Evolutionary conservation across 2,329 filamentous ascomycete species (phyloP), one percentile per base, ranked within the genome.

Genomic region (Cordyceps cateniannulata): DNA sequence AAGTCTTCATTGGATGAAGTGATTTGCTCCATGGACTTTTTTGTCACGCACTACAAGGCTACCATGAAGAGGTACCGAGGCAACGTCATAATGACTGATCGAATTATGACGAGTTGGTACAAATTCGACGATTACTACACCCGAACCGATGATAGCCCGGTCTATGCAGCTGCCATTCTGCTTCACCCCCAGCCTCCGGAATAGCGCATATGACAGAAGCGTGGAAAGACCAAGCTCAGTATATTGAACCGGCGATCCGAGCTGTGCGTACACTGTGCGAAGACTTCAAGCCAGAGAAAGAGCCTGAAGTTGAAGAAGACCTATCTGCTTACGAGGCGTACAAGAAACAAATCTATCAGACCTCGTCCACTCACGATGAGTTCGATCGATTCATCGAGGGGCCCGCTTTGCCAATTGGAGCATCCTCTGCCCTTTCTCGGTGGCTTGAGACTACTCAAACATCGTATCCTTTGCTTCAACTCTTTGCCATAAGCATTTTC

Each of bases 371-470:
- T 25, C 40, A 24, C 25, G 44, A 58, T 58, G 55, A 49, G 7
- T 58, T 49, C 20, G 12, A 18, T 35, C 25, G 27, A 40, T 58
- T 58, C 32, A 40, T 27, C 7, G 8, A 58, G 27, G 40, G 52
- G 24, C 38, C 18, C n/a, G 25, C 44, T 47, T 47, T 47, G 22
- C 44, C 22, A 55, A 55, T 29, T 20, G 25, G 25, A 27, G 25
- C 52, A 55, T 42, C 52, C 35, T 40, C 20, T 32, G 52, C 35
- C 32, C 52, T 55, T 24, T 16, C 25, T 24, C 44, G 52, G 52
- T 55, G 38, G 52, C 52, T 55, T 55, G 52, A 55, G 32, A 32
- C 52, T n/a, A 55, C 52, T n/a, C 38, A 55, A 29, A 20, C 25
- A n/a, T 40, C 20, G 35, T 55, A 44, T 32, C 52, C 52, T 22